Evolutionary conservation across 805 yeast genomes (phyloP).

Genomic region (Cyberlindnera euphorbiiphila): DNA sequence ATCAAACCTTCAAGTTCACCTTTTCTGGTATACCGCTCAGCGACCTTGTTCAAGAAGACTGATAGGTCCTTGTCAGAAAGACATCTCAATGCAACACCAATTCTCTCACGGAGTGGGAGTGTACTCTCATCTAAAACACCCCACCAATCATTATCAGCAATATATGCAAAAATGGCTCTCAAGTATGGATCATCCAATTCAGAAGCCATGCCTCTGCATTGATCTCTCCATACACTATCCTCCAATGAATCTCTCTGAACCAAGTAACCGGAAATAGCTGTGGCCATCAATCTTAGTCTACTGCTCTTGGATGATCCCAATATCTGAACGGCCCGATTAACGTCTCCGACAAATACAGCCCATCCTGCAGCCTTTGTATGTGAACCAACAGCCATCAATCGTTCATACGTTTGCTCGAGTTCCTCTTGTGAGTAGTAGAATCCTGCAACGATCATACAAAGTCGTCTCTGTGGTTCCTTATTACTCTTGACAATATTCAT

Average conservation of each 20-base stretch:
- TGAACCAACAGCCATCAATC: constrained; percentile 53
- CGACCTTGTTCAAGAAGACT: constrained; percentile 63
- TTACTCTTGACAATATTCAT: constrained; percentile 35
- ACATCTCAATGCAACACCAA: constrained; percentile 88
- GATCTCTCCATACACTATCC: constrained; percentile 77
- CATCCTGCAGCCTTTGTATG: constrained; percentile 94
- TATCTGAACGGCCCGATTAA: constrained; percentile 74
- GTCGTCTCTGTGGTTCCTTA: constrained; percentile 63
- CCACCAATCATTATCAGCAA: constrained; percentile 95
- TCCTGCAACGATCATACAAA: constrained; percentile 82
- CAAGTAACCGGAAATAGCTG: constrained; percentile 89
- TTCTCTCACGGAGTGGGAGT: constrained; percentile 78
- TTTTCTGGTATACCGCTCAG: constrained; percentile 61
- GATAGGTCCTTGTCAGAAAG: constrained; percentile 75
- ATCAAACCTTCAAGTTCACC: constrained; percentile 93
- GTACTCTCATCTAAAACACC: constrained; percentile 89
- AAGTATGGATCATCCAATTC: constrained; percentile 87
- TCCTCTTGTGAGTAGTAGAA: constrained; percentile 82
- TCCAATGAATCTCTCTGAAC: constrained; percentile 51
- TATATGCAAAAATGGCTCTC: constrained; percentile 87
- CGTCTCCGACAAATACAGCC: constrained; percentile 94
- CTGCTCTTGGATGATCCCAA: constrained; percentile 70
- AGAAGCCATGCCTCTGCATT: constrained; percentile 82
- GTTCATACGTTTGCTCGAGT: constrained; percentile 61
- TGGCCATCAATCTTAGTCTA: constrained; percentile 72